Evolutionary conservation across 495 filamentous ascomycete genomes (phyloP), one percentile per base, ranked within the genome.

Genomic region (Aspergillus funiculosus): DNA sequence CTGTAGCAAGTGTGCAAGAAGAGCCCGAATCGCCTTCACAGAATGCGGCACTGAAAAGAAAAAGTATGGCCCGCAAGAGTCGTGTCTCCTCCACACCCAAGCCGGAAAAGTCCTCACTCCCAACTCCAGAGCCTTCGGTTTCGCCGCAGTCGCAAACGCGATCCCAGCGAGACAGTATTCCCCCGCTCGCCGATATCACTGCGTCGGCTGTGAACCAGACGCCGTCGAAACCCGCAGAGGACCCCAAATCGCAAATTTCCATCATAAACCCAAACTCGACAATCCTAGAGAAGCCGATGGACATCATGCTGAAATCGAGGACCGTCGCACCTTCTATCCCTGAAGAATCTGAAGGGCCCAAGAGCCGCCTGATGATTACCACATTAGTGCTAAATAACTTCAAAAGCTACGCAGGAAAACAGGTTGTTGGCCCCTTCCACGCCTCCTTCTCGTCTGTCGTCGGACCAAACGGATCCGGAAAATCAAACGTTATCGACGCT

Each of bases 401-500:
- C 76, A 98, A 98, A 74, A 95, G 89, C 62, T 98, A 98, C 64
- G 92, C 92, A 32, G 92, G 92, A 10, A 74, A 83, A 53, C 92
- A 97, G 62, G 82, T 94, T 67, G 92, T 98, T 47, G 92, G 92
- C 4, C 92, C 92, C 0, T 98, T 98, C 61, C 92, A 98, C 67
- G 73, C 86, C 11, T 98, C 92, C 0, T 98, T 98, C 63, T 95
- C 94, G n/a, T 97, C 92, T 0, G 92, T 98, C 10, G 92, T 98
- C 29, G 92, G 92, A 3, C 92, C 92, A 6, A 98, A 98, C 62
- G 92, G 92, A 46, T 97, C 94, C 14, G 92, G 92, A 32, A 98
- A 98, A 63, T 97, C 92, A 4, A 98, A 98, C 58, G 92, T 98
- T 36, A 98, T 98, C 62, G 92, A 98, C 65, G 95, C 92, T 6